These are phyloP conservation scores for Cicer chorassanicum DNA, from an alignment of 306 rosid species.

Conservation along the genomic window DNA sequence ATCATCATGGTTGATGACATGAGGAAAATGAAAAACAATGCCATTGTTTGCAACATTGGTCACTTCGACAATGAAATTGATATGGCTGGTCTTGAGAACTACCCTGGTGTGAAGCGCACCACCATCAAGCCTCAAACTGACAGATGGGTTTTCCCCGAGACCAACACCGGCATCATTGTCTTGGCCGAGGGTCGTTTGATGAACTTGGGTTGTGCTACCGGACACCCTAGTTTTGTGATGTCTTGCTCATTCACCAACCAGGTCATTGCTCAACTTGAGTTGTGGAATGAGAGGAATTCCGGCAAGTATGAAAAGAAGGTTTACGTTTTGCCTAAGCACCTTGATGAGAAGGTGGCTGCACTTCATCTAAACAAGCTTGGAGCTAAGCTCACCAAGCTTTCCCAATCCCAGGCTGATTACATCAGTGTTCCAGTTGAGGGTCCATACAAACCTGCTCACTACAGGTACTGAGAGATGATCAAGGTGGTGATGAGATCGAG, in stretches of 20 bases:
- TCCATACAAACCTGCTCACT: constrained; percentile 91
- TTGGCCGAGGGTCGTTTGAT: constrained; percentile 95
- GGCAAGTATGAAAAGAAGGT: constrained; percentile 97
- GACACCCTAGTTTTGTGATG: constrained; percentile 99
- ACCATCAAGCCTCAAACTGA: constrained; percentile 98
- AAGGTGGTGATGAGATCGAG: background rate
- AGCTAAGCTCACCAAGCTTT: constrained; percentile 89
- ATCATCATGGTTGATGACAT: constrained; percentile 85
- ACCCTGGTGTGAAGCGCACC: constrained; percentile 88
- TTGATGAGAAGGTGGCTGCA: constrained; percentile 98
- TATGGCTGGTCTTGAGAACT: constrained; percentile 74
- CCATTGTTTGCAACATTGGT: constrained; percentile 95
- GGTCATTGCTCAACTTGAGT: constrained; percentile 96
- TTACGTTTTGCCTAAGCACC: constrained; percentile 90
- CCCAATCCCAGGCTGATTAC: constrained; percentile 81
- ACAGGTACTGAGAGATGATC: constrained; percentile 73
- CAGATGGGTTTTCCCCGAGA: constrained; percentile 94
- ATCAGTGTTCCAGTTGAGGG: constrained; percentile 91
- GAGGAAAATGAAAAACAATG: constrained; percentile 99
- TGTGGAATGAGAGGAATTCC: constrained; percentile 76
- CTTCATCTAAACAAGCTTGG: constrained; percentile 98
- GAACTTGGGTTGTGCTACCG: constrained; percentile 99
- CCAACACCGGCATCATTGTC: constrained; percentile 72
- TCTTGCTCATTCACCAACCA: constrained; percentile 99
- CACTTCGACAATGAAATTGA: constrained; percentile 98